phyloP scores from a whole-genome alignment of 306 rosid genomes.

The Pachyrhizus erosus region DNA sequence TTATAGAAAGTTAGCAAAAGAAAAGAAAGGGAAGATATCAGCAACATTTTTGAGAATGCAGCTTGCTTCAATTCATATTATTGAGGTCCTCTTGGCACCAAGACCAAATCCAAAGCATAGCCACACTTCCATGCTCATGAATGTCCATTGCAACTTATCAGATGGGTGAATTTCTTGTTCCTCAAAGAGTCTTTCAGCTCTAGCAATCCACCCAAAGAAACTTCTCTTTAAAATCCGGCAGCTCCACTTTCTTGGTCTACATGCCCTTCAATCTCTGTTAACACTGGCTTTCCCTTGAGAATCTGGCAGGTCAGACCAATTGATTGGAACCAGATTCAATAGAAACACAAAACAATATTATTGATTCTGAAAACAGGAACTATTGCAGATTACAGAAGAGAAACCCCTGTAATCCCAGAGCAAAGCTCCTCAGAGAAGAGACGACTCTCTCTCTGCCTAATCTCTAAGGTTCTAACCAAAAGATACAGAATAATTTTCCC shows the following conservation, averaged over 20 bases:
- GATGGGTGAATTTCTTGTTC: not conserved
- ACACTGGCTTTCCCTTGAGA: not conserved
- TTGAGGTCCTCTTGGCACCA: not conserved
- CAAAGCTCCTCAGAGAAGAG: not conserved
- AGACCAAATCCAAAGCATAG: not conserved
- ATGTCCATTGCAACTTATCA: not conserved
- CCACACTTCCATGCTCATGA: not conserved
- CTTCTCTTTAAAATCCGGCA: not conserved
- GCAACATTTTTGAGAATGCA: not conserved
- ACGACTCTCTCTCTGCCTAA: not conserved
- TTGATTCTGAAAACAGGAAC: not conserved
- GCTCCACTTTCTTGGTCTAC: not conserved
- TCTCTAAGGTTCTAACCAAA: too few species aligned
- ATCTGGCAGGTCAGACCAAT: not conserved
- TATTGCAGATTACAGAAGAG: not conserved
- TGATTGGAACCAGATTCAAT: not conserved
- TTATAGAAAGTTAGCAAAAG: not conserved
- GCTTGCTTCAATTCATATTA: not conserved
- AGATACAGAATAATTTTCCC: too few species aligned
- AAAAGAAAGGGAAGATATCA: not conserved
- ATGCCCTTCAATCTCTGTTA: not conserved
- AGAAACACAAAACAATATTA: not conserved
- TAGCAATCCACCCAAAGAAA: not conserved
- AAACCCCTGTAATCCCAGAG: not conserved
- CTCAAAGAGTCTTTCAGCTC: not conserved